A percentile compares a stretch with the other conserved stretches of the same genome.
Conservation (phyloP, 805 yeast species). For the Schizosaccharomyces cryophilus region DNA sequence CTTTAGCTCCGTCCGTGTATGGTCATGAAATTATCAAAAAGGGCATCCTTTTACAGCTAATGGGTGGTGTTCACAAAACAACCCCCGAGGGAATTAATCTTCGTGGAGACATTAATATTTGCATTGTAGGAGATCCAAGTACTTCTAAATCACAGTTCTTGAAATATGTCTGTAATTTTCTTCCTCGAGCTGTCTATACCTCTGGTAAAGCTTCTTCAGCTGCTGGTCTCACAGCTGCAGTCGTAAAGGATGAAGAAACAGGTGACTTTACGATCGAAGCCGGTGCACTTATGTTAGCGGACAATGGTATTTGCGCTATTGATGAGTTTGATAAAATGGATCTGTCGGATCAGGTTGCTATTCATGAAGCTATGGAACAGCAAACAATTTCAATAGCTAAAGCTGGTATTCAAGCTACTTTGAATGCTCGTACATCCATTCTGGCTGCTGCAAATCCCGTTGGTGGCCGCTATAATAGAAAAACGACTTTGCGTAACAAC, state of each 20-base stretch:
- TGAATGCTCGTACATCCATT: conserved; percentile 88
- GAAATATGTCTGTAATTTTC: conserved; percentile 72
- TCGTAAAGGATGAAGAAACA: conserved; percentile 87
- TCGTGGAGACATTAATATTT: conserved; percentile 89
- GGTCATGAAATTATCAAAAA: conserved; percentile 89
- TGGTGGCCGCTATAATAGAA: conserved; percentile 87
- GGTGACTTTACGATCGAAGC: conserved; percentile 96
- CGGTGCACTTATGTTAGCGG: conserved; percentile 95
- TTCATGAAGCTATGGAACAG: conserved; percentile 99
- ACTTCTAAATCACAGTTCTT: conserved; percentile 89
- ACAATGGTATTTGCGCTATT: conserved; percentile 93
- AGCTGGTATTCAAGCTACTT: conserved; percentile 94
- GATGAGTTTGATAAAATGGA: conserved; percentile 99
- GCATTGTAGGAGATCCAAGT: conserved; percentile 94
- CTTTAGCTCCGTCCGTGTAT: conserved; percentile 86
- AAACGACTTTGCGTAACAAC: conserved; percentile 59
- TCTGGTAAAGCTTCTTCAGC: conserved; percentile 97
- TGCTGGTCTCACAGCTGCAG: conserved; percentile 96
- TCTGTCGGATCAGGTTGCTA: conserved; percentile 81
- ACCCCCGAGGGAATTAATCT: conserved; percentile 84
- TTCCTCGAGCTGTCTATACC: conserved; percentile 87
- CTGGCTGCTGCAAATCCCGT: conserved; percentile 97
- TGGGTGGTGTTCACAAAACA: conserved; percentile 86
- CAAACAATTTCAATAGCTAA: conserved; percentile 95
- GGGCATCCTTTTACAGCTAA: conserved; percentile 64